These are phyloP conservation scores for Monarda citriodora DNA, from an alignment of 305 asterid genomes.

Conservation along the genomic window DNA sequence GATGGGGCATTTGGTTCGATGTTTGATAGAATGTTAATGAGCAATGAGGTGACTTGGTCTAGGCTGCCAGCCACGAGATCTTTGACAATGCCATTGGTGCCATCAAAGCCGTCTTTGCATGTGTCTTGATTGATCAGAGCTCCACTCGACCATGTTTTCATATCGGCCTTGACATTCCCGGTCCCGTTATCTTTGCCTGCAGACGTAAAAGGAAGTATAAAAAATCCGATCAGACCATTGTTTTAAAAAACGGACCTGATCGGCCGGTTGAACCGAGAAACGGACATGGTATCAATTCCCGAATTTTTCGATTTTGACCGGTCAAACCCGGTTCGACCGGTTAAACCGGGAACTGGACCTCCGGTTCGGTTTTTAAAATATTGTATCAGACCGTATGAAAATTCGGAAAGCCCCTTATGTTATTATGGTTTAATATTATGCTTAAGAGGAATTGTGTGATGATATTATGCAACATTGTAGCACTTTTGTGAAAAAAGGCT, in stretches of 20 bases:
- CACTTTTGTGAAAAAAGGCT: too few relatives aligned
- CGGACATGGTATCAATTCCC: too few relatives aligned
- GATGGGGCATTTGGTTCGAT: slow-evolving; percentile 24
- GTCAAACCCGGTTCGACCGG: too few relatives aligned
- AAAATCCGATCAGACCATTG: too few relatives aligned
- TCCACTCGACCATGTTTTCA: slow-evolving; percentile 83
- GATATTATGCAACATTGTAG: too few relatives aligned
- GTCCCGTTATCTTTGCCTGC: slow-evolving; percentile 69
- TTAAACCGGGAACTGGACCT: too few relatives aligned
- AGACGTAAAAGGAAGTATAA: not conserved
- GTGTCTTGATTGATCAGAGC: slow-evolving; percentile 85
- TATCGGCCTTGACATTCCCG: slow-evolving; percentile 53
- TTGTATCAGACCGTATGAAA: too few relatives aligned
- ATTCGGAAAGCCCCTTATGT: not conserved
- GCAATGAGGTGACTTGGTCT: slow-evolving; percentile 51
- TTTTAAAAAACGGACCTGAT: not conserved
- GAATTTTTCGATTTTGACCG: too few relatives aligned
- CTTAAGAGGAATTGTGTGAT: too few relatives aligned
- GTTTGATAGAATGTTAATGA: slow-evolving; percentile 45
- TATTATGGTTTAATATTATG: too few relatives aligned
- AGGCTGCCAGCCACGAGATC: slow-evolving; percentile 49
- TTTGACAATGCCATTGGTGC: slow-evolving; percentile 52
- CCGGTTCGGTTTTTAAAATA: too few relatives aligned
- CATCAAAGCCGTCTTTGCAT: slow-evolving; percentile 78
- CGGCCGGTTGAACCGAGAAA: too few relatives aligned